A percentile compares a stretch with the other conserved stretches of the same genome.
phyloP scores from a whole-genome alignment of 2,329 filamentous ascomycete species.

The Venturia carpophila region DNA sequence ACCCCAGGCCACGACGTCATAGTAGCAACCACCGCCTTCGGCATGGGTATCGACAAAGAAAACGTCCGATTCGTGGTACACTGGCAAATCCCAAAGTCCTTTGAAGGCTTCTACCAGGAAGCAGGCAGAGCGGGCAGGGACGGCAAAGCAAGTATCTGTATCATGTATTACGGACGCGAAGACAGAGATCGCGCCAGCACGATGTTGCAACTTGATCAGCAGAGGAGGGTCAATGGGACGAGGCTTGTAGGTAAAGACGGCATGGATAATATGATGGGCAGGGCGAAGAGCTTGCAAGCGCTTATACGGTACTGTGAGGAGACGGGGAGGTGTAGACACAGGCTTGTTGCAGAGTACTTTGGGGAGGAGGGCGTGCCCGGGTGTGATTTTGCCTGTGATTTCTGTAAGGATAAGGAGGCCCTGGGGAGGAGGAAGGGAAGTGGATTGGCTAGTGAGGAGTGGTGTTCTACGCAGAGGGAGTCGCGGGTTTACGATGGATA shows the following conservation, averaged over 20 bases:
- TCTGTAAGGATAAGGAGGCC: conserved; percentile 35
- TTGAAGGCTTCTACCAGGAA: conserved; percentile 95
- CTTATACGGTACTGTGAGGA: conserved; percentile 78
- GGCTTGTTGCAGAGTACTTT: conserved; percentile 68
- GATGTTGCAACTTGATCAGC: conserved; percentile 41
- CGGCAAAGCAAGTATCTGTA: conserved; percentile 76
- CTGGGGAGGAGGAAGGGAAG: conserved; percentile 38
- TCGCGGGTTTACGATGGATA: conserved; percentile 11
- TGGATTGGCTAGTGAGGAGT: conserved; percentile 42
- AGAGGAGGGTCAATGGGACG: conserved; percentile 39
- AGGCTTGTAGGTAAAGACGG: conserved; percentile 31
- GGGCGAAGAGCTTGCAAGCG: conserved; percentile 41
- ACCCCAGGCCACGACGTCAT: conserved; percentile 78
- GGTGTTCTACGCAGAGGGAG: conserved; percentile 23
- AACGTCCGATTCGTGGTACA: conserved; percentile 92
- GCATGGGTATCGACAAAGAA: conserved; percentile 96
- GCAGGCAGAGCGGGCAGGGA: conserved; percentile 86
- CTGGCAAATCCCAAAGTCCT: conserved; percentile 88
- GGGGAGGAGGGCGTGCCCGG: conserved; percentile 45
- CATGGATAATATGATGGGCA: conserved; percentile 32
- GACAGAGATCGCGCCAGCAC: conserved; percentile 67
- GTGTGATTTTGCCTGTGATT: conserved; percentile 44
- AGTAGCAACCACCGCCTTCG: conserved; percentile 90
- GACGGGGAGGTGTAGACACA: conserved; percentile 64
- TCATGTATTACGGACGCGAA: conserved; percentile 84